These are phyloP conservation scores for Globisporangium cystogenes DNA, from an alignment of 352 stramenopile species.

Conservation along the genomic window DNA sequence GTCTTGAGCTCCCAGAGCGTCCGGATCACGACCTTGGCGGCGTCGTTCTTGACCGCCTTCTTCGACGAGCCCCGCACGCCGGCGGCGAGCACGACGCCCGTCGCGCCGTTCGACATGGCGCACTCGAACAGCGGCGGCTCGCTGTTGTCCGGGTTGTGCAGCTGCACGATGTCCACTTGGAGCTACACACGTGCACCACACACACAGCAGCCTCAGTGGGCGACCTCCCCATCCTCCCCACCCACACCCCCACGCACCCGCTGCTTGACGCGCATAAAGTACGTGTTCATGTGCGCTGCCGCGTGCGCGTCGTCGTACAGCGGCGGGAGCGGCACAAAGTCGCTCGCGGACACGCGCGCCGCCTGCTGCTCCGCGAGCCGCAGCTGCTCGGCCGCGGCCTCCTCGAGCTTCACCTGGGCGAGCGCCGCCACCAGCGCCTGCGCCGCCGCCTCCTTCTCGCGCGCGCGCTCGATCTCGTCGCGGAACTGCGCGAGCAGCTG, in stretches of 20 bases:
- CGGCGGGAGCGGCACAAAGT: constrained; percentile 34
- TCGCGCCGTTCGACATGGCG: constrained; percentile 34
- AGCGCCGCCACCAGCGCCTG: constrained; percentile 26
- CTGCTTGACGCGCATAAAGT: constrained; percentile 67
- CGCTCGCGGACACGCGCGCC: constrained; percentile 23
- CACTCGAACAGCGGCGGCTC: constrained; percentile 64
- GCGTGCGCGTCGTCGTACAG: constrained; percentile 66
- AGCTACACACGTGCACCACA: constrained; percentile 20
- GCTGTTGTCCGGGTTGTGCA: constrained; percentile 40
- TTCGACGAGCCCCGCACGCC: constrained; percentile 59
- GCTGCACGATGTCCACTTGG: constrained; percentile 31
- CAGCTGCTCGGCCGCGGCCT: constrained; percentile 17
- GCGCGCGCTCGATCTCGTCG: constrained; percentile 33
- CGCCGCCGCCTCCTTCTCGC: constrained; percentile 20
- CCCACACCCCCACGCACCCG: constrained; percentile 19
- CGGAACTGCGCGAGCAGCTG: constrained; percentile 38
- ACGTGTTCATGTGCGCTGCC: constrained; percentile 39
- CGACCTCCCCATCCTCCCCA: too few relatives aligned
- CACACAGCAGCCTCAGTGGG: neutral
- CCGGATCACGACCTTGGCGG: constrained; percentile 54
- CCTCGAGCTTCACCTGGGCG: constrained; percentile 33
- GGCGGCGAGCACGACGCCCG: constrained; percentile 29
- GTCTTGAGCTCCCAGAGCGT: constrained; percentile 78
- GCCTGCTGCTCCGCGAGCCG: constrained; percentile 32
- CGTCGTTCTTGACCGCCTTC: constrained; percentile 66